These are phyloP conservation scores for Backusella sp. DNA, from an alignment of 192 early-diverging fungal genomes.

Conservation along the genomic window DNA sequence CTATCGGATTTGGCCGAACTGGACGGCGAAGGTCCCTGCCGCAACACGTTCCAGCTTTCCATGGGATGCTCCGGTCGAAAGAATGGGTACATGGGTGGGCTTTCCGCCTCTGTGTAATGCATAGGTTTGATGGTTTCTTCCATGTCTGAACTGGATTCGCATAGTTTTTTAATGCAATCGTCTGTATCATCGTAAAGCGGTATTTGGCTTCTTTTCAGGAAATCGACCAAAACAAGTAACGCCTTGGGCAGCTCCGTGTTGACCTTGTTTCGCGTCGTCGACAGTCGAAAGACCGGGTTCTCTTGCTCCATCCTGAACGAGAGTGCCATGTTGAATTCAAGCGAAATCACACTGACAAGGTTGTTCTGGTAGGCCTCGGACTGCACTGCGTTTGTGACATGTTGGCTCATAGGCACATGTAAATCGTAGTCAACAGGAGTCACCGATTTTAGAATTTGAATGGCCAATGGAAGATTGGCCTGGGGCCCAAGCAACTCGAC, in stretches of 20 bases:
- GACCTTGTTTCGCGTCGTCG: background rate
- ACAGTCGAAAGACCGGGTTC: background rate
- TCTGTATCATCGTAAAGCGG: background rate
- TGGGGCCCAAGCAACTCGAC: constrained; percentile 60
- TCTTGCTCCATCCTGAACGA: background rate
- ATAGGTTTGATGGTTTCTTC: background rate
- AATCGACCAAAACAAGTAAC: background rate
- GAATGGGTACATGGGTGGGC: background rate
- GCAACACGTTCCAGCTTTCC: background rate
- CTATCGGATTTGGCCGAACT: background rate
- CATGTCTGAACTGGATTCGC: background rate
- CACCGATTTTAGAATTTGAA: constrained; percentile 51
- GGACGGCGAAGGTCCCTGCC: background rate
- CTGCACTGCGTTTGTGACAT: background rate
- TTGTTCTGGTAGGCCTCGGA: background rate
- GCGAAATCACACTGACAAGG: background rate
- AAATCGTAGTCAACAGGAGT: constrained; percentile 57
- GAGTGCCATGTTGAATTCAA: background rate
- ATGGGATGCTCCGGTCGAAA: background rate
- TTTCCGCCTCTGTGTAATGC: background rate
- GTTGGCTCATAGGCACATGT: constrained; percentile 39
- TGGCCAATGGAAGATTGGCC: constrained; percentile 50
- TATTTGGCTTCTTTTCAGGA: background rate
- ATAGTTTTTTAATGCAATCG: background rate
- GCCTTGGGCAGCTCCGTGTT: background rate